Conservation (phyloP, 345 rosid species). For the Excoecaria agallocha region DNA sequence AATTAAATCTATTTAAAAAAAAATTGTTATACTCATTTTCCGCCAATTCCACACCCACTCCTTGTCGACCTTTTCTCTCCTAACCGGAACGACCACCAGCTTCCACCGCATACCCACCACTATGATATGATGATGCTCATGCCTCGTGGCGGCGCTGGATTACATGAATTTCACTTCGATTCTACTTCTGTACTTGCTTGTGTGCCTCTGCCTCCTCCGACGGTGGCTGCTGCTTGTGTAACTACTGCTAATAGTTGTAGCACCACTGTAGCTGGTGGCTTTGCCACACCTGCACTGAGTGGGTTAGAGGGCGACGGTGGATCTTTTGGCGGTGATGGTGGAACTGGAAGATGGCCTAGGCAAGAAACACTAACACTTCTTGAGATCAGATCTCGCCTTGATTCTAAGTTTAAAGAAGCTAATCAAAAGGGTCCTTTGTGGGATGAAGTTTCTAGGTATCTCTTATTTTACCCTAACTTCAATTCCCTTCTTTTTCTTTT, state of each 20-base stretch:
- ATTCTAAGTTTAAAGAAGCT: slow-evolving; percentile 90
- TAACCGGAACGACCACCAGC: slow-evolving; percentile 20
- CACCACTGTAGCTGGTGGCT: slow-evolving; percentile 9
- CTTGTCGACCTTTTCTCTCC: slow-evolving; percentile 4
- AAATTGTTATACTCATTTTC: too few species aligned
- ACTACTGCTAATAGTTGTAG: slow-evolving; percentile 19
- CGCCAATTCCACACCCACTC: slow-evolving; percentile 1
- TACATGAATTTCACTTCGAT: slow-evolving; percentile 34
- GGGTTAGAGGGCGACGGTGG: slow-evolving; percentile 38
- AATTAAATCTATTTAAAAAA: too few species aligned
- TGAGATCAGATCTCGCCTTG: slow-evolving; percentile 98
- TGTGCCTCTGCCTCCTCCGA: slow-evolving; percentile 8
- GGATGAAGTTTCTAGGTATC: slow-evolving; percentile 99
- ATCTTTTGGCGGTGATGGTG: slow-evolving; percentile 34
- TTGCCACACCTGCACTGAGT: slow-evolving; percentile 3
- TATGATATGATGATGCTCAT: slow-evolving; percentile 27
- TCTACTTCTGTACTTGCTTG: slow-evolving; percentile 24
- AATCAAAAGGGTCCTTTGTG: slow-evolving; percentile 96
- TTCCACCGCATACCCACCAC: slow-evolving; percentile 12
- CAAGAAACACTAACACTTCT: slow-evolving; percentile 96
- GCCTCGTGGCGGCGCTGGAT: slow-evolving; percentile 13
- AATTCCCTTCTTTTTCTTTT: too few species aligned
- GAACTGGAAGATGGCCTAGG: slow-evolving; percentile 78
- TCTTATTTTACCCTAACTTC: slow-evolving; percentile 14
- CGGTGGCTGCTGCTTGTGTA: slow-evolving; percentile 9